Evolutionary conservation across 208 protist genomes (phyloP).

Genomic region (Leishmania aethiopica): DNA sequence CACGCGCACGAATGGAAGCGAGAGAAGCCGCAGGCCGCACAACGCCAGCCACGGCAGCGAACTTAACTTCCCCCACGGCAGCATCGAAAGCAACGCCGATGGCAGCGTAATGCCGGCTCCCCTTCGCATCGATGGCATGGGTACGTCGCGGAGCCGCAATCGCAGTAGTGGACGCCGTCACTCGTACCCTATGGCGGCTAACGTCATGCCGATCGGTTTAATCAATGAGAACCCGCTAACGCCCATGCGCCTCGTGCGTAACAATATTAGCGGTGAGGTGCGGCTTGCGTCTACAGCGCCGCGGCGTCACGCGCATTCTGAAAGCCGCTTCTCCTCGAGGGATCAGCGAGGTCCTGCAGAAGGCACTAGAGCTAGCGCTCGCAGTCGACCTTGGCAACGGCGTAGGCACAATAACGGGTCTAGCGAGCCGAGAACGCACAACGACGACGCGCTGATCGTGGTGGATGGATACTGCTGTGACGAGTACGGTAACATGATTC

Average conservation of each 20-base stretch:
- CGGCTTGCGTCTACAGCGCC: not conserved
- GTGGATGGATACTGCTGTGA: slow-evolving; percentile 16
- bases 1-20: not conserved
- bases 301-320: not conserved
- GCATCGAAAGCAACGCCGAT: not conserved
- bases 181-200: not conserved
- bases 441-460: not conserved
- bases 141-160: not conserved
- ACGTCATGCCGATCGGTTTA: not conserved
- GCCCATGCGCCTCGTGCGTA: not conserved
- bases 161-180: not conserved
- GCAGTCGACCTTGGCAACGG: not conserved
- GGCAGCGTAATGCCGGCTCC: not conserved
- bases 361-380: not conserved
- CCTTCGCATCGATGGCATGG: not conserved
- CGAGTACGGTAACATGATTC: not conserved
- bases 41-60: not conserved
- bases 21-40: not conserved
- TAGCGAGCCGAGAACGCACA: not conserved
- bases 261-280: not conserved
- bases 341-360: not conserved
- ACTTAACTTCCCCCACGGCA: not conserved
- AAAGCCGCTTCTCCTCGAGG: not conserved
- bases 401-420: not conserved
- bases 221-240: not conserved